Evolutionary conservation across 2,329 filamentous ascomycete genomes (phyloP).

Genomic region (Fusarium protoensiforme): DNA sequence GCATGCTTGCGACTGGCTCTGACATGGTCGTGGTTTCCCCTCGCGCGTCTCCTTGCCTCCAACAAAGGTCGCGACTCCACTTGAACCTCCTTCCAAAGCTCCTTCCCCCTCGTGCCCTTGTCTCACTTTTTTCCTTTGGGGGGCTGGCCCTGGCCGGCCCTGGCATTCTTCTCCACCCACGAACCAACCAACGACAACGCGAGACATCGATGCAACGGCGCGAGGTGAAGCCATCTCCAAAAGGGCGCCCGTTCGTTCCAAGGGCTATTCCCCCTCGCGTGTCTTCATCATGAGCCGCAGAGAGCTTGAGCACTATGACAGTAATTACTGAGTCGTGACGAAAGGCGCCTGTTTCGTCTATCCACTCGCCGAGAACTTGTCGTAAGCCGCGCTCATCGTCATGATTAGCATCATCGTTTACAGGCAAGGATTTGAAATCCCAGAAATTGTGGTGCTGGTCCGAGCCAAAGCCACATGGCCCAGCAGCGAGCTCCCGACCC

Average conservation of each 20-base stretch:
- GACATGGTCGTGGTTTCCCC: constrained; percentile 15
- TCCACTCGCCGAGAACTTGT: neutral
- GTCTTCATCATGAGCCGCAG: constrained; percentile 26
- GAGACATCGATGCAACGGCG: constrained; percentile 38
- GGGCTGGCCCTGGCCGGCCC: constrained; percentile 29
- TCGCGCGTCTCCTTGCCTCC: constrained; percentile 33
- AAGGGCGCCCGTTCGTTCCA: constrained; percentile 26
- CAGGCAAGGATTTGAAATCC: constrained; percentile 27
- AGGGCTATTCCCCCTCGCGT: constrained; percentile 18
- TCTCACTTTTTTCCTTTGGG: constrained; percentile 25
- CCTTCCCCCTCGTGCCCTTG: constrained; percentile 36
- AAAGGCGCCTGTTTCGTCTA: constrained; percentile 19
- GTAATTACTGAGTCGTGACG: constrained; percentile 29
- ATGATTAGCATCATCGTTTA: constrained; percentile 17
- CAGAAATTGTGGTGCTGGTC: constrained; percentile 18
- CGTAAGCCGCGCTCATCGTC: constrained; percentile 8
- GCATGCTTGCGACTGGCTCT: constrained; percentile 22
- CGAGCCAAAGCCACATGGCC: constrained; percentile 35
- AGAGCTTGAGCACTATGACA: constrained; percentile 5
- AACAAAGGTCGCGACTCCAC: constrained; percentile 10
- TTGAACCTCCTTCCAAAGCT: constrained; percentile 10
- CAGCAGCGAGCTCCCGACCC: neutral
- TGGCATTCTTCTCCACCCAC: constrained; percentile 37
- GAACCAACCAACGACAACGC: constrained; percentile 40
- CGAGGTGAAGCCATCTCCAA: constrained; percentile 43